Evolutionary conservation across 345 rosid genomes (phyloP), one percentile per base, ranked within the genome.

Genomic region (Linum lewisii): DNA sequence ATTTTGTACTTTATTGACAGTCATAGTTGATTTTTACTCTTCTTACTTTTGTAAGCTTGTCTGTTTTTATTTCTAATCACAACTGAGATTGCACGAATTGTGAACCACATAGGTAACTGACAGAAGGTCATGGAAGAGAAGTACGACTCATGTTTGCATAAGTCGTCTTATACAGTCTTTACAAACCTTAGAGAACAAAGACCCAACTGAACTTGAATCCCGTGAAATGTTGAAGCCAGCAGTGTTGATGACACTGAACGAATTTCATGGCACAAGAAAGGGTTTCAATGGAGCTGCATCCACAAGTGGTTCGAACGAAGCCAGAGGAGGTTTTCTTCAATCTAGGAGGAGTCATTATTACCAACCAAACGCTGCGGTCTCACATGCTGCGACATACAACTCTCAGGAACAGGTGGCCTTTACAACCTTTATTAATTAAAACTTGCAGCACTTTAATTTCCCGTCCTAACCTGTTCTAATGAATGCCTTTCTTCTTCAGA

Each of bases 91-190:
- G n/a, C n/a, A n/a, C n/a, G n/a, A n/a, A n/a, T n/a, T n/a, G n/a
- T 34, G 5, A 11, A 34, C 10, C 38, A 34, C n/a, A 34, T 34
- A 34, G 38, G 38, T 34, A 6, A n/a, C 8, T 57, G 70, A 53
- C 26, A 73, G 66, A 63, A 71, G 67, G 59, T 65, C 78, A 54
- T 58, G 76, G 79, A 87, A 78, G 76, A 80, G 69, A 63, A 79
- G 89, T 58, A 71, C 81, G 2, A 58, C 78, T 72, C 98, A 91
- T 75, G 77, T 82, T 55, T 74, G 76, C 71, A 85, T 91, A 63
- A 73, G 83, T 59, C 77, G 19, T 50, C 81, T 91, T 71, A 91
- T 84, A 59, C 73, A 51, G 58, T 63, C 34, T 63, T 67, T 84
- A 49, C 73, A 82, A 58, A 66, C 25, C 25, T 56, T 57, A 51